These are phyloP conservation scores for Inosperma sp. DNA, from an alignment of 768 basidiomycete species.

Conservation along the genomic window DNA sequence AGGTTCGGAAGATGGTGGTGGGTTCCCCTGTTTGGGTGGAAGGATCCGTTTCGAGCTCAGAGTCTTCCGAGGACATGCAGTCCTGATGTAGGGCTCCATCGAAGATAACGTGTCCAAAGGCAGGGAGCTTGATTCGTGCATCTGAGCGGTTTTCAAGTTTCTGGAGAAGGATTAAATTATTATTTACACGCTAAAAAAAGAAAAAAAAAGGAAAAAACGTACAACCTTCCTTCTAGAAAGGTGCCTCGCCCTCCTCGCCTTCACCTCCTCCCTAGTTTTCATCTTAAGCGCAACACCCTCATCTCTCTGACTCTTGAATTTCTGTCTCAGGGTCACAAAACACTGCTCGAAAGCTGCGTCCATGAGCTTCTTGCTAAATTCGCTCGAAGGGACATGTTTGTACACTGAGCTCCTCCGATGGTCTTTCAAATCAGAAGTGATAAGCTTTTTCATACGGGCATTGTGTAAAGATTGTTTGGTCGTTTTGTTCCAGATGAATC, in stretches of 20 bases:
- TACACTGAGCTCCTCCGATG: constrained; percentile 55
- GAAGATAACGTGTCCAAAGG: constrained; percentile 59
- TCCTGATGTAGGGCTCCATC: constrained; percentile 68
- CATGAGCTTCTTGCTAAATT: constrained; percentile 58
- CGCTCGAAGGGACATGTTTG: constrained; percentile 58
- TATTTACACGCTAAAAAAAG: constrained; percentile 9
- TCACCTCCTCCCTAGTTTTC: constrained; percentile 54
- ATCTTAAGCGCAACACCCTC: constrained; percentile 36
- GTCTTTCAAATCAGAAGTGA: constrained; percentile 56
- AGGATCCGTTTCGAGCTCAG: constrained; percentile 46
- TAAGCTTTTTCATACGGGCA: constrained; percentile 60
- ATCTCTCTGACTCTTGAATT: constrained; percentile 59
- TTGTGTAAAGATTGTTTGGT: constrained; percentile 72
- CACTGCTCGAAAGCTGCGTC: constrained; percentile 67
- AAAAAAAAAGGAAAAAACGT: constrained; percentile 23
- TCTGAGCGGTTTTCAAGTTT: constrained; percentile 66
- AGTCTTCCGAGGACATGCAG: constrained; percentile 81
- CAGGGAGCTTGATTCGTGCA: constrained; percentile 47
- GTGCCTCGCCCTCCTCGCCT: constrained; percentile 59
- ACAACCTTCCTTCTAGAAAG: constrained; percentile 60
- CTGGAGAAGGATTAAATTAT: constrained; percentile 32
- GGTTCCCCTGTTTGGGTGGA: constrained; percentile 22
- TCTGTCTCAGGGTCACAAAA: constrained; percentile 64
- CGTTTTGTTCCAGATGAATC: constrained; percentile 80
- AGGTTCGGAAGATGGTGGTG: constrained; percentile 44